These are phyloP conservation scores for Tetrahymena elliotti DNA, from an alignment of 73 alveolate species.

Conservation along the genomic window DNA sequence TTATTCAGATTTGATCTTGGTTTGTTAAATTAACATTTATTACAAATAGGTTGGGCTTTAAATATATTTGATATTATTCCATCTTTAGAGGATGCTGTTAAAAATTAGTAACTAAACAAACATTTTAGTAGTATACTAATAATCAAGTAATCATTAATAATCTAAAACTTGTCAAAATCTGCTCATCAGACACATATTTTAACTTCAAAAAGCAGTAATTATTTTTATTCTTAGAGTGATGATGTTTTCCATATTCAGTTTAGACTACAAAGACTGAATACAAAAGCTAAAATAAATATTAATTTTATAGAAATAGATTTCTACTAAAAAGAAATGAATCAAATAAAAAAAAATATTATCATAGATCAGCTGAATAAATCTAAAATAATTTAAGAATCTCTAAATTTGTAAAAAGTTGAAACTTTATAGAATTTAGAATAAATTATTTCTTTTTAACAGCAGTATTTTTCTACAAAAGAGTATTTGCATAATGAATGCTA, in stretches of 20 bases:
- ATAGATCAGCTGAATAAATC: background rate
- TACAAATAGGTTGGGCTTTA: background rate
- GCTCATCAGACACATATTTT: background rate
- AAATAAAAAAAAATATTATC: background rate
- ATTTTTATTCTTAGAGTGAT: background rate
- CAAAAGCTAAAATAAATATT: background rate
- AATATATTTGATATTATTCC: background rate
- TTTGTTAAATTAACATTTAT: no score
- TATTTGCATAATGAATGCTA: background rate
- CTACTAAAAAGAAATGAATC: background rate
- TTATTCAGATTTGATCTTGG: no score
- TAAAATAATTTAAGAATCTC: background rate
- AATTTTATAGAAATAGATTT: background rate
- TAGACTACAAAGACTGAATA: background rate
- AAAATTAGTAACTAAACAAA: no score
- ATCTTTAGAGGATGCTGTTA: background rate
- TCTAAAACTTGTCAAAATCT: no score
- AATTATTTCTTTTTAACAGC: no score
- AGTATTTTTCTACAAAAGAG: background rate
- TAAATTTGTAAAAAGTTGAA: no score
- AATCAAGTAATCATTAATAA: background rate
- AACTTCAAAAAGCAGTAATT: background rate
- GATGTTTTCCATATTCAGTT: background rate
- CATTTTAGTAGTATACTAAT: background rate
- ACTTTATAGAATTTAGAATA: background rate